These are phyloP conservation scores for Coleophoma crateriformis DNA, from an alignment of 2,329 filamentous ascomycete genomes.

Conservation along the genomic window DNA sequence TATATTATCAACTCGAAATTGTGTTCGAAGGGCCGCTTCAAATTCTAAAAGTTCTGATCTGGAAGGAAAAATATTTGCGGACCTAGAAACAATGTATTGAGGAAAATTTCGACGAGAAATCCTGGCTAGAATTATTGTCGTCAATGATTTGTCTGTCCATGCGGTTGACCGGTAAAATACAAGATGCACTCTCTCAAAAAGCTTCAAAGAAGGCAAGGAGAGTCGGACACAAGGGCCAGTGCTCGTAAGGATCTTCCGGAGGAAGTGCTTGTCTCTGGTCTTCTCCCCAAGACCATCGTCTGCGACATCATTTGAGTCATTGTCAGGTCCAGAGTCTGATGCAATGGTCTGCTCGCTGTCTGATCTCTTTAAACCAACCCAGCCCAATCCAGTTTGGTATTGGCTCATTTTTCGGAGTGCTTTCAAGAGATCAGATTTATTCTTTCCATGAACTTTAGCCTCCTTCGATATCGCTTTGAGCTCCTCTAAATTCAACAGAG, in stretches of 20 bases:
- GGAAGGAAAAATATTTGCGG: conserved; percentile 80
- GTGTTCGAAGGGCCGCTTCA: conserved; percentile 76
- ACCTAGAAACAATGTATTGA: conserved; percentile 83
- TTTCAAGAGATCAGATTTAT: conserved; percentile 72
- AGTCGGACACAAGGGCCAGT: conserved; percentile 83
- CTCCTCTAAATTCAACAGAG: conserved; percentile 80
- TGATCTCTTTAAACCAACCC: conserved; percentile 57
- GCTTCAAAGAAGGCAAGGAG: conserved; percentile 62
- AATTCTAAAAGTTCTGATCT: conserved; percentile 77
- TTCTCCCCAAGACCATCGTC: conserved; percentile 21
- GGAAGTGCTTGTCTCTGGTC: conserved; percentile 70
- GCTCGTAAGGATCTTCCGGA: conserved; percentile 69
- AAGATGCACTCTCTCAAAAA: conserved; percentile 91
- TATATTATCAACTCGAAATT: conserved; percentile 75
- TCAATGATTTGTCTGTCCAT: conserved; percentile 96
- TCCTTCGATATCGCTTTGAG: conserved; percentile 80
- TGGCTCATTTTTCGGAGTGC: conserved; percentile 71
- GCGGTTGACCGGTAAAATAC: conserved; percentile 95
- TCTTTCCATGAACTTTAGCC: conserved; percentile 80
- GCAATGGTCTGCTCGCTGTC: conserved; percentile 35
- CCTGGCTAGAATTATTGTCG: conserved; percentile 87
- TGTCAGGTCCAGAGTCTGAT: conserved; percentile 42
- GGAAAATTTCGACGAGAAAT: conserved; percentile 86
- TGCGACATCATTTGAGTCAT: conserved; percentile 32
- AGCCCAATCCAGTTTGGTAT: conserved; percentile 70